These are phyloP conservation scores for Cladosporium halotolerans DNA, from an alignment of 2,329 filamentous ascomycete genomes.

Conservation along the genomic window DNA sequence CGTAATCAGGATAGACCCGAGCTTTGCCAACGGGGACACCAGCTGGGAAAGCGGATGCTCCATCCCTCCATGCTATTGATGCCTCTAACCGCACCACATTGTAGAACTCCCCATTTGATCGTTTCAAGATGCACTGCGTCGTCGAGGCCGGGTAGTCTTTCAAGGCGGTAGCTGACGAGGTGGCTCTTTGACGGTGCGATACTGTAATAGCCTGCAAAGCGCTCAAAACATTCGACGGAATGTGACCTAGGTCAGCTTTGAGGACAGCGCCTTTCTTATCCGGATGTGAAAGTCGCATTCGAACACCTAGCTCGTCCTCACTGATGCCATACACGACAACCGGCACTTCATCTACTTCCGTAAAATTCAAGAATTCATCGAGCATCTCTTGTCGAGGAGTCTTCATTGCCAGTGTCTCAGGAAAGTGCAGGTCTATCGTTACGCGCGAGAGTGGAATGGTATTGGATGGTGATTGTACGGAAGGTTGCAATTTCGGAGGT, in stretches of 20 bases:
- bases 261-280: slow-evolving; percentile 17
- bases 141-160: slow-evolving; percentile 16
- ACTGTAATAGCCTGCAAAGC: slow-evolving; percentile 16
- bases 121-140: slow-evolving; percentile 19
- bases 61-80: slow-evolving; percentile 25
- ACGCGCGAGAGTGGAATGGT: slow-evolving; percentile 23
- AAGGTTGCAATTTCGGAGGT: neutral
- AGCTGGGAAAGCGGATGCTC: slow-evolving; percentile 25
- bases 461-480: neutral
- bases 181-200: slow-evolving; percentile 13
- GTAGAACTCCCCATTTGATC: slow-evolving; percentile 20
- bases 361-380: slow-evolving; percentile 20
- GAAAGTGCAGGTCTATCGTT: slow-evolving; percentile 26
- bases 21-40: slow-evolving; percentile 19
- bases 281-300: slow-evolving; percentile 18
- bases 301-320: slow-evolving; percentile 14
- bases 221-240: slow-evolving; percentile 15
- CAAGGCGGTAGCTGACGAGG: neutral
- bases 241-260: slow-evolving; percentile 17
- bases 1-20: slow-evolving; percentile 25
- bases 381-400: slow-evolving; percentile 11
- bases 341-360: slow-evolving; percentile 12
- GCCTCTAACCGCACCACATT: slow-evolving; percentile 24
- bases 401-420: slow-evolving; percentile 15
- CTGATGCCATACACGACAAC: slow-evolving; percentile 19